Conservation (phyloP, 2,329 filamentous ascomycete species). For the Epicoccum sorghinum region DNA sequence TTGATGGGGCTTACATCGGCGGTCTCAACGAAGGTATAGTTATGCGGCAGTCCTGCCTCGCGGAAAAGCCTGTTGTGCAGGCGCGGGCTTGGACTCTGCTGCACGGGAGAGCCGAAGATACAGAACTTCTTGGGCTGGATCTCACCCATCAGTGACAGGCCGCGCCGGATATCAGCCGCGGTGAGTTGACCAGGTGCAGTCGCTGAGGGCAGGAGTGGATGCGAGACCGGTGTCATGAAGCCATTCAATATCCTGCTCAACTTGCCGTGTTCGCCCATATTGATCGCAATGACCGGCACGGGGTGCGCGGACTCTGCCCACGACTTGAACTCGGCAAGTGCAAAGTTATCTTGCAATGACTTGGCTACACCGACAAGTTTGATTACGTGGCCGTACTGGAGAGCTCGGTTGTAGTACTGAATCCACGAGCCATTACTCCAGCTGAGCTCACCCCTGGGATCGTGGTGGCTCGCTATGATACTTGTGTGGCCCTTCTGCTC, state of each 20-base stretch:
- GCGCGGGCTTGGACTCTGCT: conserved; percentile 80
- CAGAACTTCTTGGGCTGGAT: conserved; percentile 79
- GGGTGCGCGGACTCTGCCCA: conserved; percentile 75
- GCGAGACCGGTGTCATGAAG: conserved; percentile 94
- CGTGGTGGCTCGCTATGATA: conserved; percentile 95
- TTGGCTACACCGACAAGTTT: conserved; percentile 88
- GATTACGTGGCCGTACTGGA: conserved; percentile 90
- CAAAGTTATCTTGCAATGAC: conserved; percentile 82
- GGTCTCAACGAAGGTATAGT: conserved; percentile 80
- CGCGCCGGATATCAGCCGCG: conserved; percentile 83
- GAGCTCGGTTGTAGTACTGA: conserved; percentile 83
- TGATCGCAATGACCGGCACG: conserved; percentile 89
- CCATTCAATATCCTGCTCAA: conserved; percentile 87
- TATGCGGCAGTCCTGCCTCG: conserved; percentile 78
- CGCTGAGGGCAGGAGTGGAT: conserved; percentile 86
- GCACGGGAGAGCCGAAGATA: conserved; percentile 85
- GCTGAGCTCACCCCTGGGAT: conserved; percentile 76
- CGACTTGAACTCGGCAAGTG: conserved; percentile 79
- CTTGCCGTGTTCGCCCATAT: conserved; percentile 90
- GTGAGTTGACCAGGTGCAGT: conserved; percentile 94
- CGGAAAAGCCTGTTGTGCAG: conserved; percentile 87
- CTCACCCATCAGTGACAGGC: conserved; percentile 78
- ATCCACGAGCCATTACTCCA: conserved; percentile 97
- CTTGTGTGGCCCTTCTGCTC: conserved; percentile 74
- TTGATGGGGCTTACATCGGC: conserved; percentile 64